Evolutionary conservation across 1,284 basidiomycete species (phyloP), one percentile per base, ranked within the genome.

Genomic region (Moesziomyces globuligerus): DNA sequence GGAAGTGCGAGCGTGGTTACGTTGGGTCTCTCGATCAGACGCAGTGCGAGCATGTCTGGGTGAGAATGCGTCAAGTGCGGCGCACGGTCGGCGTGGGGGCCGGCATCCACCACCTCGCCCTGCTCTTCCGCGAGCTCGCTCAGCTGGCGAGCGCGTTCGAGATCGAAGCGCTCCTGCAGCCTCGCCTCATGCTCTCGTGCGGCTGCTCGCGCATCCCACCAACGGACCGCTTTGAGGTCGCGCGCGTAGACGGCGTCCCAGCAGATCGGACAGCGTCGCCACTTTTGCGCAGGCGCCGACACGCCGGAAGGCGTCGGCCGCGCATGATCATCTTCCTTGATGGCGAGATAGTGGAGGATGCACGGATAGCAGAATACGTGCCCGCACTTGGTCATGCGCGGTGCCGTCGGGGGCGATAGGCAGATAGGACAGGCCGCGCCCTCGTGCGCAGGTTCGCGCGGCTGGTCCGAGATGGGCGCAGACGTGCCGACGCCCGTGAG

Each of bases 331-430:
- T 59, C 56, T 21, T 56, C 55, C 41, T 55, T 40, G 39, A 77
- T 45, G 3, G 67, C 72, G 76, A 98, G 87, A 81, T 94, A 96
- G 83, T 96, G 95, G n/a, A 82, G 68, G 21, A 81, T 76, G 69
- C 81, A 82, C 8, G 78, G 75, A 42, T 76, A 83, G 75, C 80
- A 83, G 45, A 71, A 83, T 20, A 95, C 93, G 87, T 97, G 94
- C 58, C 94, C 94, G 75, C 94, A 97, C 85, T 92, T 93, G 44
- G 94, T 97, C 92, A 98, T 98, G 44, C 96, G 87, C 17, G 95
- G 92, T 18, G 93, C 93, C 39, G 90, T 89, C 6, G 94, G 95
- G 47, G 91, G 87, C 41, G 91, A 91, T 41, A 99, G 87, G 84
- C 95, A 99, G 70, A 99, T 98, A 3, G 95, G 96, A 83, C 95